Evolutionary conservation across 2,329 filamentous ascomycete genomes (phyloP).

Genomic region (Coleophoma eucalyptorum): DNA sequence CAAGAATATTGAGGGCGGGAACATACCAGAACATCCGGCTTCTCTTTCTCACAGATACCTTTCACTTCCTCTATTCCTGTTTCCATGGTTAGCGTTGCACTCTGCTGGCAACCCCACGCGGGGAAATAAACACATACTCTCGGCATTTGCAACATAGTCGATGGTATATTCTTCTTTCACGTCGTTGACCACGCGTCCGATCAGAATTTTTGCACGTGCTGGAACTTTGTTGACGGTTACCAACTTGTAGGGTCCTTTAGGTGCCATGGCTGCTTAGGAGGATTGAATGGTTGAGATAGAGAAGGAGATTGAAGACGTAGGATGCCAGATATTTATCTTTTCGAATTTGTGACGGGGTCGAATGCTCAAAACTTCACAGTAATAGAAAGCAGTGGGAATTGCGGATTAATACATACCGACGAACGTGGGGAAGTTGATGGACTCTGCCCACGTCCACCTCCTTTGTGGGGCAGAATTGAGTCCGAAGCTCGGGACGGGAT

Average conservation of each 20-base stretch:
- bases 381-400: too few species aligned
- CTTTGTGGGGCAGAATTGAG: too few species aligned
- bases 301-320: too few species aligned
- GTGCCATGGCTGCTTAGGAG: conserved; percentile 16
- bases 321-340: too few species aligned
- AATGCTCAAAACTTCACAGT: too few species aligned
- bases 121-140: conserved; percentile 39
- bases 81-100: not conserved
- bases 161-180: conserved; percentile 63
- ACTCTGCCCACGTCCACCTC: too few species aligned
- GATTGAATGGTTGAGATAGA: too few species aligned
- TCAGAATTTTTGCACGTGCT: conserved; percentile 57
- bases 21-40: conserved; percentile 51
- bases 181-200: conserved; percentile 56
- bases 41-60: conserved; percentile 43
- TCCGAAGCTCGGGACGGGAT: too few species aligned
- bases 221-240: conserved; percentile 67
- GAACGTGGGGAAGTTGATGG: too few species aligned
- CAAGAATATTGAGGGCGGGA: not conserved
- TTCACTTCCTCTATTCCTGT: conserved; percentile 52
- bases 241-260: conserved; percentile 56
- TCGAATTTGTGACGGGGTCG: too few species aligned
- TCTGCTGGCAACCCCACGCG: not conserved
- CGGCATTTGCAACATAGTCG: conserved; percentile 56
- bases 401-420: too few species aligned